Percentiles rank a stretch among this genome's conserved stretches.
phyloP scores from a whole-genome alignment of 176 grass and related monocot genomes.

The Otatea glauca region DNA sequence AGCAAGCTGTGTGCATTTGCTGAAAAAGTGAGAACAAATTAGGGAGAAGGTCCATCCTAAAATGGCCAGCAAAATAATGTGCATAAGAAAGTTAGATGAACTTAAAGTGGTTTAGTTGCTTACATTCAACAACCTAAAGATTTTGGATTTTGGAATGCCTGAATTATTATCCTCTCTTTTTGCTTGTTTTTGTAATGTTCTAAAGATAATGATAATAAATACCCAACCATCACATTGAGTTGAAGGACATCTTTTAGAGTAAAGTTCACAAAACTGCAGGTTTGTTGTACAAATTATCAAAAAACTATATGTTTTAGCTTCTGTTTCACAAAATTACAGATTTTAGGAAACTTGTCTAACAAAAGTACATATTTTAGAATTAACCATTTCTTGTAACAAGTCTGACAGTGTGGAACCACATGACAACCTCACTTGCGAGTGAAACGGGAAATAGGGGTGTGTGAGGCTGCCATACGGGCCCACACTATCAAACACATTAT shows the following conservation, averaged over 20 bases:
- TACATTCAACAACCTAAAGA: neutral
- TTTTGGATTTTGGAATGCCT: neutral
- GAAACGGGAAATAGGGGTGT: too few species aligned
- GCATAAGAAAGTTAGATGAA: neutral
- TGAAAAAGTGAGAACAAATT: neutral
- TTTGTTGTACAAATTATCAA: too few species aligned
- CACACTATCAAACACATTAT: too few species aligned
- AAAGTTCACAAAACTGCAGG: too few species aligned
- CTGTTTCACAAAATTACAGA: too few species aligned
- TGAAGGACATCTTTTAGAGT: neutral
- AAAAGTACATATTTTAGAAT: too few species aligned
- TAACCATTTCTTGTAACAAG: too few species aligned
- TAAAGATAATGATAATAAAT: neutral
- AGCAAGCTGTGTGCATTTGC: conserved; percentile 23
- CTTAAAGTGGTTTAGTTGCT: neutral
- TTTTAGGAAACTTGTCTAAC: too few species aligned
- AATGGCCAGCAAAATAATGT: neutral
- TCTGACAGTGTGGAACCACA: too few species aligned
- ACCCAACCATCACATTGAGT: neutral
- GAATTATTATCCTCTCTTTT: neutral
- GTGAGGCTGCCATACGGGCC: too few species aligned
- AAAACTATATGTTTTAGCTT: too few species aligned
- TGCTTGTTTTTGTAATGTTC: neutral
- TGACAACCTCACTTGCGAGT: too few species aligned
- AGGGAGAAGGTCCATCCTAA: neutral